phyloP scores from a whole-genome alignment of 140 eudicot genomes.

The Ambrosia hybrid region DNA sequence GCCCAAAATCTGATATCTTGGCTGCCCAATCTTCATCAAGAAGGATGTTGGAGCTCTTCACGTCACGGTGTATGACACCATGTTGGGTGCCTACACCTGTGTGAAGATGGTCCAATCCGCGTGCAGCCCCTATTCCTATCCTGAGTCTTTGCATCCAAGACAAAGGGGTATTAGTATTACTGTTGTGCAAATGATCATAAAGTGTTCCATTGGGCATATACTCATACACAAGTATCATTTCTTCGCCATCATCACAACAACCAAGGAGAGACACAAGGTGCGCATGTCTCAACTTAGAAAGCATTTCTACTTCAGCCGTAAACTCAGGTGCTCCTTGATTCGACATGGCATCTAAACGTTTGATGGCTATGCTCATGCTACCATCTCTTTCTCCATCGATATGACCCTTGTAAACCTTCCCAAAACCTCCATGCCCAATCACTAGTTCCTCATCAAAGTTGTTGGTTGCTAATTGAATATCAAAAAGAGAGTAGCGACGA shows the following conservation, averaged over 20 bases:
- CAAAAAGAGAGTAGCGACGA: constrained; percentile 8
- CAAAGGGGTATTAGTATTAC: constrained; percentile 4
- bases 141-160: constrained; percentile 25
- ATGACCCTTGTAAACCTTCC: constrained; percentile 25
- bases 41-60: constrained; percentile 28
- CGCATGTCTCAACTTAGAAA: constrained; percentile 25
- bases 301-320: constrained; percentile 13
- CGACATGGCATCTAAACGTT: constrained; percentile 20
- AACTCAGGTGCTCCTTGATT: constrained; percentile 26
- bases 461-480: constrained; percentile 15
- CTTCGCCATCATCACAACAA: constrained; percentile 17
- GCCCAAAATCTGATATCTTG: constrained; percentile 33
- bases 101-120: constrained; percentile 35
- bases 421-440: constrained; percentile 24
- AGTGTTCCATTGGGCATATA: constrained; percentile 21
- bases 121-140: constrained; percentile 26
- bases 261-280: constrained; percentile 25
- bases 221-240: constrained; percentile 34
- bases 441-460: constrained; percentile 6
- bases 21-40: constrained; percentile 33
- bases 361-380: constrained; percentile 17
- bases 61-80: constrained; percentile 31
- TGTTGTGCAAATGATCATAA: constrained; percentile 18
- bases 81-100: constrained; percentile 22
- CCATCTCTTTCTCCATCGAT: not conserved